Conservation (phyloP, 78 protist species). For the Dictyostelium firmibasis region DNA sequence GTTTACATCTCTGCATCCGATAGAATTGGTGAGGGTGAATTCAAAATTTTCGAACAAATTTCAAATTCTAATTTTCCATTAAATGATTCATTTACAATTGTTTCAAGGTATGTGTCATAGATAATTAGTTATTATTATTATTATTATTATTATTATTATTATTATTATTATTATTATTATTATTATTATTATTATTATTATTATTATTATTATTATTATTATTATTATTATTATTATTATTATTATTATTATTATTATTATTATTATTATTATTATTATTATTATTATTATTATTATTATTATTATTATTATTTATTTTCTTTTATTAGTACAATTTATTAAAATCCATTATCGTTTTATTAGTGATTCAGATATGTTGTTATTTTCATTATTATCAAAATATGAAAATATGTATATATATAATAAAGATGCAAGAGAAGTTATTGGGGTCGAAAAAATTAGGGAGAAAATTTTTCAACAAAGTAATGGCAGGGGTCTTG, state of each 20-base stretch:
- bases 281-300: no score
- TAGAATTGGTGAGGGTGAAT: conserved; percentile 53
- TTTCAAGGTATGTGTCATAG: neutral
- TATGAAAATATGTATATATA: neutral
- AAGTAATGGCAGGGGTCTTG: no score
- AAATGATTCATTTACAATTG: neutral
- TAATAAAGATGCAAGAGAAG: neutral
- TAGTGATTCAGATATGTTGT: conserved; percentile 17
- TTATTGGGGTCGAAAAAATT: neutral
- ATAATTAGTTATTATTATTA: no score
- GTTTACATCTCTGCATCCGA: neutral
- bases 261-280: no score
- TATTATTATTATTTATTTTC: neutral
- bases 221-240: no score
- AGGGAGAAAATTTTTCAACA: neutral
- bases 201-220: no score
- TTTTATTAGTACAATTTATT: no score
- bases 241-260: no score
- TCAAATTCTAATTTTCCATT: neutral
- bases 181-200: no score
- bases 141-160: no score
- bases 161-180: neutral
- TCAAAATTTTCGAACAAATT: conserved; percentile 47
- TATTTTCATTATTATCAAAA: neutral
- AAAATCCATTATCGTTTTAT: no score